These are phyloP conservation scores for Exophiala bonariae DNA, from an alignment of 2,329 filamentous ascomycete species.

Conservation along the genomic window DNA sequence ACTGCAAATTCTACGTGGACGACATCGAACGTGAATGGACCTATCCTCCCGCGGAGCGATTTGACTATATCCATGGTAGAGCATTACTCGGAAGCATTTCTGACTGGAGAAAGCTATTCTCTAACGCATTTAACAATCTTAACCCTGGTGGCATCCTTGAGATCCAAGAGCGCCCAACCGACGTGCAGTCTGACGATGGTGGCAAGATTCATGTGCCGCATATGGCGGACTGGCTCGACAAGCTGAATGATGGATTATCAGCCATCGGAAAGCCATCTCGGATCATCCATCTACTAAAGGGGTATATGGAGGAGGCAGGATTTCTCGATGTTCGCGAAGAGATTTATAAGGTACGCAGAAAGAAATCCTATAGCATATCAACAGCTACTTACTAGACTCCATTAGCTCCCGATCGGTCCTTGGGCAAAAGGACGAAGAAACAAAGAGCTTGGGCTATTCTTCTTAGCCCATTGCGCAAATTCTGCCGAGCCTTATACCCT, in stretches of 20 bases:
- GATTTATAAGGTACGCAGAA: conserved; percentile 27
- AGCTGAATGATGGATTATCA: too few relatives aligned
- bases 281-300: conserved; percentile 11
- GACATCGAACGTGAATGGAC: conserved; percentile 59
- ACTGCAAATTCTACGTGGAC: conserved; percentile 57
- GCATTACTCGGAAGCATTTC: conserved; percentile 26
- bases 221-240: too few relatives aligned
- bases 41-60: conserved; percentile 49
- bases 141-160: conserved; percentile 40
- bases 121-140: conserved; percentile 25
- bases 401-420: conserved; percentile 17
- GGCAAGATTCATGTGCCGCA: too few relatives aligned
- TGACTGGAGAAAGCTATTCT: conserved; percentile 23
- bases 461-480: too few relatives aligned
- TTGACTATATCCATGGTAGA: conserved; percentile 53
- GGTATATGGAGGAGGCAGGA: conserved; percentile 28
- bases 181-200: not conserved
- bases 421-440: too few relatives aligned
- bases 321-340: conserved; percentile 30
- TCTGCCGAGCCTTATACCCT: too few relatives aligned
- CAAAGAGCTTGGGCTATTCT: too few relatives aligned
- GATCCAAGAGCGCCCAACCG: conserved; percentile 12
- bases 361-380: not conserved
- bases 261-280: too few relatives aligned
- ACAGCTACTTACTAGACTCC: conserved; percentile 7